These are phyloP conservation scores for Rhynchosporium graminicola DNA, from an alignment of 2,329 filamentous ascomycete species.

Conservation along the genomic window DNA sequence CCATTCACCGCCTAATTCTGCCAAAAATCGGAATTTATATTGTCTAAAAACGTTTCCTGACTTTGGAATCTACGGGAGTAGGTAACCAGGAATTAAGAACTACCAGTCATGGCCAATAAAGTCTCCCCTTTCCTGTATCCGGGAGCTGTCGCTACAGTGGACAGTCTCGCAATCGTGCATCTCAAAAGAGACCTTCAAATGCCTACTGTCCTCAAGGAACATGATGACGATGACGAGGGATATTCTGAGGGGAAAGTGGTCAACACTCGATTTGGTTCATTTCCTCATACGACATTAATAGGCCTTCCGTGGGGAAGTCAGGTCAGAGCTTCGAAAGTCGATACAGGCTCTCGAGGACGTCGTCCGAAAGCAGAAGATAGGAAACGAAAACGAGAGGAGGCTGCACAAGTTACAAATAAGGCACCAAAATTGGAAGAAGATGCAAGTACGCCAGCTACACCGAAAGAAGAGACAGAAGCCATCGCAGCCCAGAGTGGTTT, in stretches of 20 bases:
- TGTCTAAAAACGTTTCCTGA: neutral
- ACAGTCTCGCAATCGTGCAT: constrained; percentile 79
- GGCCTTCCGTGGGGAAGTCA: constrained; percentile 88
- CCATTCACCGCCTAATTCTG: neutral
- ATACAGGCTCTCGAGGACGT: constrained; percentile 85
- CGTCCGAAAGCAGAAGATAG: constrained; percentile 63
- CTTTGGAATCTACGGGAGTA: neutral
- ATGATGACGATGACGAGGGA: constrained; percentile 64
- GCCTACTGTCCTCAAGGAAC: constrained; percentile 68
- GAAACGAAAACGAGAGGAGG: constrained; percentile 45
- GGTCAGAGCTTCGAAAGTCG: constrained; percentile 83
- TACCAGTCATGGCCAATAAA: constrained; percentile 32
- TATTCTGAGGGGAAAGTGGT: constrained; percentile 77
- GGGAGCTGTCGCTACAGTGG: constrained; percentile 59
- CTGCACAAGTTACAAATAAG: constrained; percentile 29
- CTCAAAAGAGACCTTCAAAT: constrained; percentile 84
- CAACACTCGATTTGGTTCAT: constrained; percentile 93
- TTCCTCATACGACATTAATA: constrained; percentile 77
- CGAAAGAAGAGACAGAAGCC: constrained; percentile 49
- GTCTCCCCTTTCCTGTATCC: constrained; percentile 81
- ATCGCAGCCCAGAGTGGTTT: constrained; percentile 66
- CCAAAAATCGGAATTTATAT: constrained; percentile 8
- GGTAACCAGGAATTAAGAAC: neutral
- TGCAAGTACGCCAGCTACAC: constrained; percentile 31
- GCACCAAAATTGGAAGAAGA: constrained; percentile 32